A percentile compares a stretch with the other conserved stretches of the same genome.
Evolutionary conservation across 352 stramenopile species (phyloP).

Genomic region (Pythium dissotocum): DNA sequence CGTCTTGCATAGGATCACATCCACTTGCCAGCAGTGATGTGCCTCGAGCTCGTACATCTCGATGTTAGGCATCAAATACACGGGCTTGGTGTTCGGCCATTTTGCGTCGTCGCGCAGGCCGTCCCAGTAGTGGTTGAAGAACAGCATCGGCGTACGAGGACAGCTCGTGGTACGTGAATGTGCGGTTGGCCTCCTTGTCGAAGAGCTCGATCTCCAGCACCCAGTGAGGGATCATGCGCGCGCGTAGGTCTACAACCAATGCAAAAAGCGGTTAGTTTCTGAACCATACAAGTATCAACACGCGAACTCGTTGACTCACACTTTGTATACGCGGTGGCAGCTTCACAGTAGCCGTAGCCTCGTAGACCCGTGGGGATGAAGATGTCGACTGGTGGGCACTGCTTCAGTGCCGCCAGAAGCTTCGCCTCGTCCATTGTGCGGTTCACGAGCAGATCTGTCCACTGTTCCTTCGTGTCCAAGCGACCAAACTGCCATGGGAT

Average conservation of each 20-base stretch:
- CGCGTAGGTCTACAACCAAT: conserved; percentile 19
- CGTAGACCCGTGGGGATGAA: conserved; percentile 42
- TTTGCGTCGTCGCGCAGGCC: conserved; percentile 5
- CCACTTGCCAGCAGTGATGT: conserved; percentile 41
- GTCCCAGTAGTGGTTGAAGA: conserved; percentile 37
- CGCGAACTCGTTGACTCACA: no score
- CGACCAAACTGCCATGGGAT: conserved; percentile 21
- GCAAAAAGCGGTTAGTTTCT: no score
- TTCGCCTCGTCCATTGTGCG: conserved; percentile 32
- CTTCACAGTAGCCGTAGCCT: conserved; percentile 61
- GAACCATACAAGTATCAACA: no score
- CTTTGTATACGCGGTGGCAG: conserved; percentile 53
- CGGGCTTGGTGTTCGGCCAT: conserved; percentile 25
- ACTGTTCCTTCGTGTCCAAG: background rate
- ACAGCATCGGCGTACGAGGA: conserved; percentile 28
- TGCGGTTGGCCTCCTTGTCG: conserved; percentile 8
- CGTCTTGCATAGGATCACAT: conserved; percentile 63
- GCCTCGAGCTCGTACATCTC: conserved; percentile 48
- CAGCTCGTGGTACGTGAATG: conserved; percentile 34
- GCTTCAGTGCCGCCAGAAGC: conserved; percentile 39
- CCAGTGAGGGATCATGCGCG: conserved; percentile 35
- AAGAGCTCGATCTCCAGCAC: conserved; percentile 27
- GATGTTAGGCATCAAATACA: conserved; percentile 29
- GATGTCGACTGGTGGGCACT: conserved; percentile 63
- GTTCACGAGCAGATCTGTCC: conserved; percentile 31